Base-by-base conservation (phyloP, 163 green algal genomes). In the Coccomyxa subellipsoidea region DNA sequence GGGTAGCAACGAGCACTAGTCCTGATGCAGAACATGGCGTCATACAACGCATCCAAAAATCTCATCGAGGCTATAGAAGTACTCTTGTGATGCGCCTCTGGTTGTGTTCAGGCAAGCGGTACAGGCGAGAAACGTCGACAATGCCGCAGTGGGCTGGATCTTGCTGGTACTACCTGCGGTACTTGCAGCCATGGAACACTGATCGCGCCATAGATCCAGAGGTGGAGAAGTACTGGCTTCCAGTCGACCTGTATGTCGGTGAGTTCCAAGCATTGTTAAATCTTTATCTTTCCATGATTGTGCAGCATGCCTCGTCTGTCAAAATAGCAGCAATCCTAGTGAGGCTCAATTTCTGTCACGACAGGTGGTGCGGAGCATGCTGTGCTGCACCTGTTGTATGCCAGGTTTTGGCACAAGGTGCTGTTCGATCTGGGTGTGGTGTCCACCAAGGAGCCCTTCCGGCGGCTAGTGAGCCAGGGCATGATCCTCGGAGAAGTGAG, bases 341-440 rank as follows among this genome's bases (percentile, higher is more conserved):
- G n/a, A n/a, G n/a, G n/a, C n/a, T n/a, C n/a, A n/a, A n/a, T n/a
- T 76, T 59, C 0, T 59, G 21, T 12, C 47, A 18, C 23, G 47
- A 59, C 47, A 82, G 78, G 78, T 32, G 97, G 97, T 21, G 94
- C 97, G 23, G 97, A 99, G 91, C 97, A 99, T 84, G 95, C 96
- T 10, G 96, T 99, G 85, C 93, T 99, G 84, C 97, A 99, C 88
- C 90, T 99, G 54, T 92, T 99, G 35, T 99, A 99, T 83, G 95
- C 97, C 18, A 90, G 78, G 18, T 82, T 82, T 36, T 82, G 78
- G 78, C 78, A 82, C 54, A 88, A 98, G 93, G 92, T 99, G 66
- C 89, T 99, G 84, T 99, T 95, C 84, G 97, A 99, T 87, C 87
- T 97, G 34, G 96, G 96, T 10, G 92, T 94, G 5, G 97, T 99